Evolutionary conservation across 2,329 filamentous ascomycete genomes (phyloP).

Genomic region (Nakataea oryzae): DNA sequence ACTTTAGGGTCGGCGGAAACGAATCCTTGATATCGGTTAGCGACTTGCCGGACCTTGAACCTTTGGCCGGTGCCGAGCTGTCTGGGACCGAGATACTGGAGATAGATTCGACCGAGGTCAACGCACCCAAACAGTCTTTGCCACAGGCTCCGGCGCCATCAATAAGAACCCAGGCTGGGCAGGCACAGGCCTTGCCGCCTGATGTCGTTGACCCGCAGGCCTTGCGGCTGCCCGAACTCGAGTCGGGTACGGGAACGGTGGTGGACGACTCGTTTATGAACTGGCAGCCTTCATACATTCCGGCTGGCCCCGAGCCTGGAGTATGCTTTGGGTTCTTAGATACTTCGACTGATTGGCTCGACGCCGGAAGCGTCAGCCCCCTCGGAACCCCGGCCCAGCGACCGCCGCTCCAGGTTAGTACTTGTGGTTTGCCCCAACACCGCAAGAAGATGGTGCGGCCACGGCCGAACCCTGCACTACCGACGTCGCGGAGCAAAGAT

Average conservation of each 20-base stretch:
- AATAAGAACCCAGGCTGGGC: too few relatives aligned
- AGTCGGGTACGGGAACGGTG: slow-evolving; percentile 12
- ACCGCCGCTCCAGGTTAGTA: slow-evolving; percentile 28
- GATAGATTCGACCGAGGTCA: slow-evolving; percentile 36
- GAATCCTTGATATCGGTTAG: slow-evolving; percentile 26
- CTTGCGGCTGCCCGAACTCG: slow-evolving; percentile 19
- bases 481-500: slow-evolving; percentile 24
- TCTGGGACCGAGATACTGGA: slow-evolving; percentile 40
- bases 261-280: slow-evolving; percentile 12
- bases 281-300: slow-evolving; percentile 12
- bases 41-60: slow-evolving; percentile 25
- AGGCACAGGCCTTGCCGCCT: background rate
- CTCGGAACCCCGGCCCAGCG: slow-evolving; percentile 8
- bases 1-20: slow-evolving; percentile 3
- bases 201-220: slow-evolving; percentile 18
- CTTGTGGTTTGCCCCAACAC: slow-evolving; percentile 21
- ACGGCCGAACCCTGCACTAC: slow-evolving; percentile 10
- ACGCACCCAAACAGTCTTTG: slow-evolving; percentile 10
- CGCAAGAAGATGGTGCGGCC: slow-evolving; percentile 13
- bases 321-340: background rate
- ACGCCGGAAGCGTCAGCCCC: background rate
- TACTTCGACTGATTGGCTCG: background rate
- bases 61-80: slow-evolving; percentile 28
- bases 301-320: too few relatives aligned
- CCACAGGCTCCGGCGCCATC: background rate